Conservation (phyloP, 2,329 filamentous ascomycete genomes). For the Neodidymelliopsis sp. region DNA sequence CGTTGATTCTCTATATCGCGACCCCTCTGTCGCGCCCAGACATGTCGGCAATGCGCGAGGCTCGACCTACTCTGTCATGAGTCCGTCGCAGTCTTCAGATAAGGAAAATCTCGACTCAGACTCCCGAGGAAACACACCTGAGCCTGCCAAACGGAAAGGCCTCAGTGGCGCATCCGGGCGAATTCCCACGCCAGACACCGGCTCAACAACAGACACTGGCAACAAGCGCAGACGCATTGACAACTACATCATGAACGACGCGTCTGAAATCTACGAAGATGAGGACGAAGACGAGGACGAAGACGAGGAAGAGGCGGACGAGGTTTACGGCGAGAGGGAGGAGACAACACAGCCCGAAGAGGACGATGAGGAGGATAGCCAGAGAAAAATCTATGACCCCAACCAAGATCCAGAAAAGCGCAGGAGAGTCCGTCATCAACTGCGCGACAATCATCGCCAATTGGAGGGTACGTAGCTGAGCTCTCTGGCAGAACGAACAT, state of each 20-base stretch:
- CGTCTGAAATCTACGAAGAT: slow-evolving; percentile 28
- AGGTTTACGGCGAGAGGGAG: slow-evolving; percentile 14
- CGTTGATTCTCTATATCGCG: slow-evolving; percentile 47
- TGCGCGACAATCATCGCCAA: slow-evolving; percentile 71
- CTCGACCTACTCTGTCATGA: slow-evolving; percentile 43
- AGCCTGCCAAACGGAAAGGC: slow-evolving; percentile 53
- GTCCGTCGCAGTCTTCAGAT: slow-evolving; percentile 48
- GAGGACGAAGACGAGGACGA: slow-evolving; percentile 29
- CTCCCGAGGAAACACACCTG: slow-evolving; percentile 38
- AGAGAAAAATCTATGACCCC: slow-evolving; percentile 72
- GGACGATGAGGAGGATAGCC: slow-evolving; percentile 36
- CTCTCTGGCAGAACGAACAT: neutral
- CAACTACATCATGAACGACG: slow-evolving; percentile 34
- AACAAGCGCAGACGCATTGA: slow-evolving; percentile 57
- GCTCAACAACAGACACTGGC: slow-evolving; percentile 34
- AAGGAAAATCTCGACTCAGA: slow-evolving; percentile 54
- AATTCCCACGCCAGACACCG: slow-evolving; percentile 52
- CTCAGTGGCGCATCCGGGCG: slow-evolving; percentile 42
- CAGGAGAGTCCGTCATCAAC: slow-evolving; percentile 71
- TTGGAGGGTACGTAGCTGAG: slow-evolving; percentile 60
- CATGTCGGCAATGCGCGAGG: slow-evolving; percentile 25
- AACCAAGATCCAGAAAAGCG: slow-evolving; percentile 80
- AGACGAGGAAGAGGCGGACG: slow-evolving; percentile 21
- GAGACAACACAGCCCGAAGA: slow-evolving; percentile 20
- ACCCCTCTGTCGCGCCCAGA: slow-evolving; percentile 42